Base-by-base conservation (phyloP, 306 rosid species). In the Purshia tridentata region DNA sequence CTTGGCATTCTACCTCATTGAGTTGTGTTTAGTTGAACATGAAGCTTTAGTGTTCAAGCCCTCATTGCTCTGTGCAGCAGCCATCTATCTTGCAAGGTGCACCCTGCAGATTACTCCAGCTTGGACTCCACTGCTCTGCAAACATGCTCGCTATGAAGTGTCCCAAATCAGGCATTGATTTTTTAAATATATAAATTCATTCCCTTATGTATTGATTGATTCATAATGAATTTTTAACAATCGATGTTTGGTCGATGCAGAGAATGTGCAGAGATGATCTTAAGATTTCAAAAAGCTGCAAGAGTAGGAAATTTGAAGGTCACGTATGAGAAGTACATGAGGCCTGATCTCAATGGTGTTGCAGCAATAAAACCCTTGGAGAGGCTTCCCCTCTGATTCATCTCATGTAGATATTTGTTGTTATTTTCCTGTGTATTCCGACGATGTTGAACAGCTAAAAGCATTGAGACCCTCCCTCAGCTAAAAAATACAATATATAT, bases 31-130 rank as follows among this genome's bases (percentile, higher is more conserved):
- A 68, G 90, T 89, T 71, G 95, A 89, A 80, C 88, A 88, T 45
- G 97, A 94, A 82, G 86, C 88, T 62, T 80, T 89, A 65, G 86
- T 81, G 76, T 92, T 89, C 83, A 89, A 85, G 84, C 81, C 97
- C 20, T 94, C 98, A 1, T 58, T 89, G 86, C 76, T 94, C 23
- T 89, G 92, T 81, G 98, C 98, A 71, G 92, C 98, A 51, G 96
- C 97, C 20, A 77, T 94, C 74, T 91, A 86, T 81, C 86, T 89
- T 72, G 96, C 97, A 58, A 89, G 97, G 41, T 86, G 90, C 72
- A 89, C 95, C 62, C 68, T 91, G 73, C 78, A 78, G 78, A 82
- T 89, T 51, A 72, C 73, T 78, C 94, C 91, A 51, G 60, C 87
- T 69, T 93, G 98, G 98, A 88, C 88, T 9, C 88, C 89, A 2